Evolutionary conservation across 192 early-diverging fungal genomes (phyloP), one percentile per base, ranked within the genome.

Genomic region (Phlyctochytrium arcticum): DNA sequence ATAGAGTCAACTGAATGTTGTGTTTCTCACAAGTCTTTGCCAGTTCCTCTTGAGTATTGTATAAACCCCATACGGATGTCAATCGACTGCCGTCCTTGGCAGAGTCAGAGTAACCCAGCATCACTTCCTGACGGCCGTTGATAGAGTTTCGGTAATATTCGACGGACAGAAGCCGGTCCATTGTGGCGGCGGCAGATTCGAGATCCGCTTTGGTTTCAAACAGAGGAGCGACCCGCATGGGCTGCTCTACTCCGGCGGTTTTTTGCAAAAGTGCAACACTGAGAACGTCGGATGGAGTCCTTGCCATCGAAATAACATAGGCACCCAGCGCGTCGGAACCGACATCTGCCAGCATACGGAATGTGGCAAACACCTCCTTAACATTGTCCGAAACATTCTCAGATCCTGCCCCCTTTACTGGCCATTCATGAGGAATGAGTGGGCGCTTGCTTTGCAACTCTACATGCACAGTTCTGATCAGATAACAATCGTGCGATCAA

Each of bases 171-270:
- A 73, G 51, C 35, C 53, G 48, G 26, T 68, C 56, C n/a, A 73
- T 69, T n/a, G 71, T 73, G 5, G 33, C 17, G 10, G 69, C n/a
- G 17, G 69, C 60, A 42, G 33, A 8, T 44, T 73, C 71, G 6
- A 73, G 47, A 54, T 73, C 71, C 23, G 71, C 58, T 47, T 73
- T 73, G 19, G 71, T 73, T 36, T 73, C 71, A 56, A 73, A 73
- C 5, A 73, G 61, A 3, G 71, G 71, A 6, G 53, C 65, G n/a
- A 73, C 66, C 12, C 59, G 65, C 57, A 73, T 50, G 2, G 65
- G 66, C 12, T 49, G 24, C 5, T 9, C 39, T 7, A 73, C 47
- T 7, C 71, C 71, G 9, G 35, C 49, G 26, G 50, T 57, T 47
- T 69, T 73, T 55, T 73, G 71, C 47, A 73, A 36, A 37, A 73